Percentiles rank a stretch among this genome's conserved stretches.
These are phyloP conservation scores for Fusarium fracticaudum DNA, from an alignment of 2,329 filamentous ascomycete genomes.

Conservation along the genomic window DNA sequence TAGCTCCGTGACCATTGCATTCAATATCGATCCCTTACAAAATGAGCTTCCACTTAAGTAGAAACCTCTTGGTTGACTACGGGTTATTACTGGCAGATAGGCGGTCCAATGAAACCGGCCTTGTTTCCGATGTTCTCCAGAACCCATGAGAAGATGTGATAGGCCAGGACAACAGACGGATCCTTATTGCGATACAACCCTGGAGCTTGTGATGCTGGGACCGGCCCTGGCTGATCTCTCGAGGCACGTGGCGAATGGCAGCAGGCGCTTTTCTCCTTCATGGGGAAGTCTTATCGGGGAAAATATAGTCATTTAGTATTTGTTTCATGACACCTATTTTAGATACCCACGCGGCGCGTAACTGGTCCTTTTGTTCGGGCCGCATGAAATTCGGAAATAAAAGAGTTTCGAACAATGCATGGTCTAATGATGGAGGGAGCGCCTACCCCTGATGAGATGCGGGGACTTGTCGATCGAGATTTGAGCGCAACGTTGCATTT, in stretches of 20 bases:
- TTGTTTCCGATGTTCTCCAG: not conserved
- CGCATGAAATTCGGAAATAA: slow-evolving; percentile 1
- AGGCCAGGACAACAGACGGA: not conserved
- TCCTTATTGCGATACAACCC: not conserved
- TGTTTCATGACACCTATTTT: not conserved
- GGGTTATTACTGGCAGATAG: not conserved
- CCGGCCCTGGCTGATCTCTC: not conserved
- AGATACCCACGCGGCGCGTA: not conserved
- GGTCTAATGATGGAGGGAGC: not conserved
- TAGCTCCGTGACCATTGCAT: not conserved
- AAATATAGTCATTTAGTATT: not conserved
- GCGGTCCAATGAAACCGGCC: not conserved
- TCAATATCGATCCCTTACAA: not conserved
- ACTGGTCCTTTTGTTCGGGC: not conserved
- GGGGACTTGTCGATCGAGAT: slow-evolving; percentile 1
- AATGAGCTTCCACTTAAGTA: not conserved
- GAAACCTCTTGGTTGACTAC: not conserved
- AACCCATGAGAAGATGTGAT: not conserved
- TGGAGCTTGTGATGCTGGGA: not conserved
- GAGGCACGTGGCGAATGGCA: not conserved
- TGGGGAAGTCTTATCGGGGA: not conserved
- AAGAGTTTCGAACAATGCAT: not conserved
- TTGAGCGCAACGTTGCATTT: slow-evolving; percentile 2
- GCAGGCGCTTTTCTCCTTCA: not conserved
- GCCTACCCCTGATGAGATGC: not conserved